phyloP scores from a whole-genome alignment of 768 basidiomycete species.

The Asterophora lycoperdoides region DNA sequence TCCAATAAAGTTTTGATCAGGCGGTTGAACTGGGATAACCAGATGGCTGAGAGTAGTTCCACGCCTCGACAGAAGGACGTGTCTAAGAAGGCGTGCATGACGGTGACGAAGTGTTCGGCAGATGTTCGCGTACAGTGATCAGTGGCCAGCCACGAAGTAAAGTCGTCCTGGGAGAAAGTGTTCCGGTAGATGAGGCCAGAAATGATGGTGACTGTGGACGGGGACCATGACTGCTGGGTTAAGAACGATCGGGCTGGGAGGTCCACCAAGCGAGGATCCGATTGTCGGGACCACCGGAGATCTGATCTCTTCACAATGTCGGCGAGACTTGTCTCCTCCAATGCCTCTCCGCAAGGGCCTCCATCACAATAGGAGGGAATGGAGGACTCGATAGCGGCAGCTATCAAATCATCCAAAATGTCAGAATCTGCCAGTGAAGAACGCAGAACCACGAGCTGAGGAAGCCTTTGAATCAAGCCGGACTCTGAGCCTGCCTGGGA shows the following conservation, averaged over 20 bases:
- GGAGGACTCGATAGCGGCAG: slow-evolving; percentile 34
- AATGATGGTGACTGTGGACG: slow-evolving; percentile 41
- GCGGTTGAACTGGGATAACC: slow-evolving; percentile 29
- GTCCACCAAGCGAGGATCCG: slow-evolving; percentile 14
- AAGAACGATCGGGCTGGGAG: slow-evolving; percentile 36
- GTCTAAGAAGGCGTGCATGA: slow-evolving; percentile 49
- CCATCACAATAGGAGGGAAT: slow-evolving; percentile 37
- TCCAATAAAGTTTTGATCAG: slow-evolving; percentile 17
- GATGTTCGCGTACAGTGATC: slow-evolving; percentile 21
- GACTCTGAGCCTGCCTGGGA: slow-evolving; percentile 22
- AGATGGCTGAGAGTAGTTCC: slow-evolving; percentile 16
- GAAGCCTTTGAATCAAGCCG: slow-evolving; percentile 27
- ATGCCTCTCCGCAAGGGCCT: slow-evolving; percentile 3
- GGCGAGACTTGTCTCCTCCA: slow-evolving; percentile 15
- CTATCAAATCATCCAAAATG: slow-evolving; percentile 46
- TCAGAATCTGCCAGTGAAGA: slow-evolving; percentile 29
- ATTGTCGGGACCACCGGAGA: slow-evolving; percentile 31
- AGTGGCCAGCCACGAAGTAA: slow-evolving; percentile 39
- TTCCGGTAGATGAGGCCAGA: slow-evolving; percentile 41
- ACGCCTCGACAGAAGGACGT: slow-evolving; percentile 16
- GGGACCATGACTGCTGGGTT: slow-evolving; percentile 37
- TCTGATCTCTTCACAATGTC: slow-evolving; percentile 23
- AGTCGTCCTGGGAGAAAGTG: slow-evolving; percentile 19
- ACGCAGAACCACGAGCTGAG: slow-evolving; percentile 36
- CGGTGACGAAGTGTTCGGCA: slow-evolving; percentile 29